Conservation (phyloP, 192 early-diverging fungal species). For the Gorgonomyces haynaldii region DNA sequence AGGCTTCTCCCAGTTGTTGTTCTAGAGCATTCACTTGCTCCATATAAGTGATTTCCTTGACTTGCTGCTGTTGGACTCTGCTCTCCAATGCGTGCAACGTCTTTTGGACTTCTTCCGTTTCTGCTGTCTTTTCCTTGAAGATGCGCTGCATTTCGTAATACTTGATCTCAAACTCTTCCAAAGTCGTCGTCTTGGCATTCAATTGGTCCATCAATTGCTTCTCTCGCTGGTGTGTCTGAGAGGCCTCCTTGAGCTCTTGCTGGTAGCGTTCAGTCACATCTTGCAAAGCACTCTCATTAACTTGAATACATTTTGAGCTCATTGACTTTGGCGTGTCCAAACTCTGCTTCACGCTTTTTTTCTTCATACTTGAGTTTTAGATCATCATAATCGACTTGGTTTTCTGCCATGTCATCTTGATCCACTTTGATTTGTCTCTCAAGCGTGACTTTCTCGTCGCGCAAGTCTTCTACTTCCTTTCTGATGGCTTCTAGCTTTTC, state of each 20-base stretch:
- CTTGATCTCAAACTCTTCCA: not conserved
- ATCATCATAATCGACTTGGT: constrained; percentile 1
- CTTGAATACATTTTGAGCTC: constrained; percentile 9
- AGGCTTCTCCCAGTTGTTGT: constrained; percentile 23
- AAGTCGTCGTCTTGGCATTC: constrained; percentile 13
- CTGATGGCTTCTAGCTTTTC: not conserved
- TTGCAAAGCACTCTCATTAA: constrained; percentile 12
- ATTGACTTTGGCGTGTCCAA: constrained; percentile 7
- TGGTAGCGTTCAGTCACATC: constrained; percentile 30
- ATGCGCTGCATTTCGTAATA: constrained; percentile 7
- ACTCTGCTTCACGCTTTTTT: constrained; percentile 2
- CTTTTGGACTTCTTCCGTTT: not conserved
- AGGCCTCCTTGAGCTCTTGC: constrained; percentile 21
- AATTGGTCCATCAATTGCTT: constrained; percentile 22
- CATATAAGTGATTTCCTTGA: constrained; percentile 8
- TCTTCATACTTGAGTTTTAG: not conserved
- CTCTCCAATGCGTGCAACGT: constrained; percentile 13
- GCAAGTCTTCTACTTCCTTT: not conserved
- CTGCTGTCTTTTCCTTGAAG: constrained; percentile 1
- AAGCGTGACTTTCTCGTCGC: constrained; percentile 5
- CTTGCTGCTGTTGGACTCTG: constrained; percentile 9
- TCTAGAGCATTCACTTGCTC: not conserved
- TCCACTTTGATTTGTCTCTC: constrained; percentile 11
- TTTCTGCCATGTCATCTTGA: constrained; percentile 8
- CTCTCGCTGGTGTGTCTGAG: constrained; percentile 17